phyloP scores from a whole-genome alignment of 108 stramenopile species.

The Pseudonitzschia multistriata region DNA sequence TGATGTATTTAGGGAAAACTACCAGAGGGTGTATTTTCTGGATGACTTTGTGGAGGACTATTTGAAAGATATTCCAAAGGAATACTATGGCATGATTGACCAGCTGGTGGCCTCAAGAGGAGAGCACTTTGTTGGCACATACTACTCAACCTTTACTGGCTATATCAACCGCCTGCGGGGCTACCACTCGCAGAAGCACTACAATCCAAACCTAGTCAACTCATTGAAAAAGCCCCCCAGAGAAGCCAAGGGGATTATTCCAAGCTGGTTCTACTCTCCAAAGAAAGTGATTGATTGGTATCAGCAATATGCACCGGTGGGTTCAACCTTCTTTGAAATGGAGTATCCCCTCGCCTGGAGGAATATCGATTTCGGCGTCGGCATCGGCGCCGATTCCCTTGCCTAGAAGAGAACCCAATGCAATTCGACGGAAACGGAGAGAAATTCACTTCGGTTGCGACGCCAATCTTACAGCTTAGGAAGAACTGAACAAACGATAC shows the following conservation, averaged over 20 bases:
- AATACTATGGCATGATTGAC: slow-evolving; percentile 82
- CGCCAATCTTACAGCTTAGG: too few species aligned
- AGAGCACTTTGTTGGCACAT: slow-evolving; percentile 70
- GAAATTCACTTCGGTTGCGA: too few species aligned
- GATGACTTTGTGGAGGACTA: slow-evolving; percentile 26
- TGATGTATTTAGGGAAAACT: slow-evolving; percentile 39
- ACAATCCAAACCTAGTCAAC: background rate
- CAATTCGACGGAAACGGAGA: too few species aligned
- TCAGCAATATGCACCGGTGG: background rate
- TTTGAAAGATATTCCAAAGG: slow-evolving; percentile 39
- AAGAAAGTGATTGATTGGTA: background rate
- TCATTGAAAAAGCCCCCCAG: background rate
- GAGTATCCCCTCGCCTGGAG: background rate
- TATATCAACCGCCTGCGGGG: slow-evolving; percentile 85
- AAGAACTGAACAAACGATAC: too few species aligned
- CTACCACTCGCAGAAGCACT: slow-evolving; percentile 46
- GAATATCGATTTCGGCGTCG: slow-evolving; percentile 1
- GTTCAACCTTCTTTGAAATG: background rate
- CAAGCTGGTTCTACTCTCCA: slow-evolving; percentile 3
- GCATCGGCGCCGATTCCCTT: too few species aligned
- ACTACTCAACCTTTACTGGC: slow-evolving; percentile 49
- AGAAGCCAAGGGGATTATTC: background rate
- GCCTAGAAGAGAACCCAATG: too few species aligned
- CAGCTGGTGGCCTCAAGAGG: slow-evolving; percentile 78
- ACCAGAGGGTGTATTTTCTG: slow-evolving; percentile 53